Base-by-base conservation (phyloP, 768 basidiomycete species). In the Psilocybe tampanensis region DNA sequence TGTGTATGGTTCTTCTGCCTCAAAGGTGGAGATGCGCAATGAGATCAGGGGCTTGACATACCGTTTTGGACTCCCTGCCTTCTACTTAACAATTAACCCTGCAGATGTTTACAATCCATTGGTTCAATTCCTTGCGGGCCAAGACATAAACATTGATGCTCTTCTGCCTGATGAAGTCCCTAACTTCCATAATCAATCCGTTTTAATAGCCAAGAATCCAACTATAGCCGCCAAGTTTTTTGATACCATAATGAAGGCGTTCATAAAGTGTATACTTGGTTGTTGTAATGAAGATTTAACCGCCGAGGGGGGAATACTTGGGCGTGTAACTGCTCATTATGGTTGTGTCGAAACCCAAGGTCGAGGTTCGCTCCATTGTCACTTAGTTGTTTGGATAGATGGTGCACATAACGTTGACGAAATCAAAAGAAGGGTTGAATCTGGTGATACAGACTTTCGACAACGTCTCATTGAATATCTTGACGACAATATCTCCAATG, bases 11-110 rank as follows among this genome's bases (percentile, higher is more conserved):
- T 74, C 75, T 0, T 45, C 71, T 0, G 64, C 74, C 0, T 54
- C 72, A 0, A 60, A 67, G 34, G 19, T 69, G 0, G 32, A 33
- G 0, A 70, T 73, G 63, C 47, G 73, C 0, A 80, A 80, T 69
- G 71, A 80, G 58, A 77, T 79, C 19, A 47, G 68, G 2, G 67
- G 47, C 1, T 29, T 78, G 13, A 76, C 73, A 36, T 64, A 68
- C 6, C 58, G 66, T 1, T 56, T 69, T n/a, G 77, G 79, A 0
- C 9, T 75, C 1, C 78, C 77, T 4, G 72, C 61, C 21, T 76
- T 80, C 24, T 82, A 68, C 56, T 52, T 82, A 1, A 82, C 79
- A 0, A 70, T 79, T 3, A 80, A 80, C 65, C 79, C 79, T 19
- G 70, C 72, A 17, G 77, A 78, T 54, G 61, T 76, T 0, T 70